Evolutionary conservation across 129 eudicot genomes (phyloP), one percentile per base, ranked within the genome.

Genomic region (Tagetes patula): DNA sequence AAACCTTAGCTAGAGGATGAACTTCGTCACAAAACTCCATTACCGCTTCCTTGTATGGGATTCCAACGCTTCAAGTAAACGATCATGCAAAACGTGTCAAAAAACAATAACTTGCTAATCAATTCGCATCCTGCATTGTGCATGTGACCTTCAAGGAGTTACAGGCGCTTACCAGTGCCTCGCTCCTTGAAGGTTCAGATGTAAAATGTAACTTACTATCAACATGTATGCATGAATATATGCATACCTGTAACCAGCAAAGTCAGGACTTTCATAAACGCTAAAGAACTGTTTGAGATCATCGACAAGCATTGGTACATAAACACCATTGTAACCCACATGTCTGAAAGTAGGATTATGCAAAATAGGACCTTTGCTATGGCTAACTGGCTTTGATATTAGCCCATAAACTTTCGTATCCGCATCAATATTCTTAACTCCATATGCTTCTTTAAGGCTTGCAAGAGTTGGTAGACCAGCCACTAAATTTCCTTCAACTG

Each of bases 1-100:
- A 32, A 77, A 90, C 96, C 96, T 87, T 74, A 85, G 96, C 96
- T 72, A 87, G 85, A 68, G 96, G 96, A 80, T 90, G 88, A 38
- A 90, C 84, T 82, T 85, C 94, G 71, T 90, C 96, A 46, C 91
- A 87, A 37, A 77, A 87, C 48, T 74, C 86, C 49, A 85, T 80
- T 36, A 85, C 87, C 56, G 94, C 94, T 83, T 90, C 96, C 87
- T 90, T 90, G 91, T 90, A 87, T 45, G 96, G 96, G 46, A 90
- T 85, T 66, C 94, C 94, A 63, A 87, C 91, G 84, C 96, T 90
- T 48, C 65, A 83, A 70, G 33, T 30, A 71, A 74, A 77, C 45
- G 36, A 82, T 74, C 7, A 53, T 40, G 33, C 13, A 71, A 59
- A 59, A 64, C 2, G 43, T 36, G 82, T 81, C 72, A 75, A 64